Evolutionary conservation across 306 rosid genomes (phyloP), one percentile per base, ranked within the genome.

Genomic region (Sphenostylis stenocarpa): DNA sequence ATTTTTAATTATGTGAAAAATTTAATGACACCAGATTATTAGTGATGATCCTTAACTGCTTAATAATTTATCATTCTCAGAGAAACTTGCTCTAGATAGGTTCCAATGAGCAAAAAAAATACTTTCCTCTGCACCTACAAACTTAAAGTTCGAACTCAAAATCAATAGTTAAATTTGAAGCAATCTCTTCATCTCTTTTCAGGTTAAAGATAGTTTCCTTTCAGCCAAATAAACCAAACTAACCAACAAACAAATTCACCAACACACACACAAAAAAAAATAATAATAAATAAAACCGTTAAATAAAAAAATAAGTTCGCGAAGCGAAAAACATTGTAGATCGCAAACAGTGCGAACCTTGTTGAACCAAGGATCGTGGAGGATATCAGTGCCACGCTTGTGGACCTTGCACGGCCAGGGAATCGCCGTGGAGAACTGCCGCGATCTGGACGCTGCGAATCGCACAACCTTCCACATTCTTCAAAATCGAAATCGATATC

Each of bases 351-450:
- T 7, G 53, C n/a, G 69, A 64, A 93, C 97, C 97, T 93, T 93
- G 78, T 93, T 93, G 87, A 90, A 90, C 97, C 96, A 93, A 5
- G 97, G 97, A 86, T 93, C 97, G 44, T 93, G 97, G 41, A 93
- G 97, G 80, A 93, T 93, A 81, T 93, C 97, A 79, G 97, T 85
- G 36, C 97, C 97, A 48, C 97, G 97, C 86, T 93, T 93, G 57
- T 87, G 97, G 24, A 93, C 90, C 71, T 90, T 88, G 81, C 94
- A 88, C 3, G 97, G 97, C 17, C 90, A 91, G 41, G 96, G 93
- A 86, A 88, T 92, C 73, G 79, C 96, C 72, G 96, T 76, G 67
- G 96, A 87, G 72, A 88, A 78, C 48, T 79, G 67, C 85, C 94
- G 81, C 13, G 91, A 87, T 78, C 89, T 83, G 87, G 91, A 66